These are phyloP conservation scores for Sorghum bicolor DNA, from an alignment of 176 grass and related monocot genomes.

Conservation along the genomic window DNA sequence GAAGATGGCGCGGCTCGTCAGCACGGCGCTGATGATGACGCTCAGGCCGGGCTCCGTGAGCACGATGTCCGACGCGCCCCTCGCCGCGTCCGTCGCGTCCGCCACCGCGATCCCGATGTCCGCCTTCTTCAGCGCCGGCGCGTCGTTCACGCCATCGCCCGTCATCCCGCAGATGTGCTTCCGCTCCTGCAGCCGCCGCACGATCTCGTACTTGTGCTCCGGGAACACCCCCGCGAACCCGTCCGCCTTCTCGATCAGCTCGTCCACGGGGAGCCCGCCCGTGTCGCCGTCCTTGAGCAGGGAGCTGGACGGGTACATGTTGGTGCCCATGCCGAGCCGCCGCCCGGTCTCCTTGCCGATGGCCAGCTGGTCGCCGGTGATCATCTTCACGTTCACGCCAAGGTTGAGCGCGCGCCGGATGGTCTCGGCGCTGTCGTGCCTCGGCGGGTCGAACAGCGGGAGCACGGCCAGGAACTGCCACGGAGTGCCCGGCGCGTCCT, in stretches of 20 bases:
- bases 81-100: slow-evolving; percentile 73
- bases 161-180: slow-evolving; percentile 95
- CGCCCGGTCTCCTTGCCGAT: slow-evolving; percentile 89
- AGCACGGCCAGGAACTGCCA: slow-evolving; percentile 87
- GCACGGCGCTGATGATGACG: slow-evolving; percentile 77
- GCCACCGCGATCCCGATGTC: slow-evolving; percentile 91
- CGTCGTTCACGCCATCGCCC: slow-evolving; percentile 88
- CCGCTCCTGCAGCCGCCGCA: slow-evolving; percentile 61
- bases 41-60: slow-evolving; percentile 78
- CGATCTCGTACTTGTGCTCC: slow-evolving; percentile 98
- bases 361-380: slow-evolving; percentile 79
- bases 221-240: slow-evolving; percentile 93
- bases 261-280: slow-evolving; percentile 54
- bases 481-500: slow-evolving; percentile 44
- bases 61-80: slow-evolving; percentile 82
- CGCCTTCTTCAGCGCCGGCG: slow-evolving; percentile 86
- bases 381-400: slow-evolving; percentile 96
- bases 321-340: slow-evolving; percentile 77
- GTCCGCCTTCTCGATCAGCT: slow-evolving; percentile 86
- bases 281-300: slow-evolving; percentile 52
- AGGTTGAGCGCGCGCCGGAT: slow-evolving; percentile 65
- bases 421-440: slow-evolving; percentile 76
- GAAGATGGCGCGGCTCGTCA: slow-evolving; percentile 77
- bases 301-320: slow-evolving; percentile 80
- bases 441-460: slow-evolving; percentile 74